phyloP scores from a whole-genome alignment of 495 filamentous ascomycete genomes.

The Geopyxis carbonaria region DNA sequence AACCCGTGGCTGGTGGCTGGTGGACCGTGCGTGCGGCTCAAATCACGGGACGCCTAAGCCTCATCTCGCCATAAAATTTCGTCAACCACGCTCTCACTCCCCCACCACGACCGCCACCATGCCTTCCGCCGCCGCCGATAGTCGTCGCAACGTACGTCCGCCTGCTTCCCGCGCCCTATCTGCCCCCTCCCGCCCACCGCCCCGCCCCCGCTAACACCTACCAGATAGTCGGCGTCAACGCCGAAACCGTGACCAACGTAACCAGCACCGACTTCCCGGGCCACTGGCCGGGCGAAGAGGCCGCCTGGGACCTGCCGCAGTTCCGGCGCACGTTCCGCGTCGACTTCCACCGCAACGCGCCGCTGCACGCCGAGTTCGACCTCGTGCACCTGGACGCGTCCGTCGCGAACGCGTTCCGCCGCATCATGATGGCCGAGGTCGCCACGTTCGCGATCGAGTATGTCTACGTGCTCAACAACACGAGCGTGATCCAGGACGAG shows the following conservation, averaged over 20 bases:
- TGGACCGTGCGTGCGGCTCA: background rate
- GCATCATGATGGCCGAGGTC: slow-evolving; percentile 89
- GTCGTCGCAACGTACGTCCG: background rate
- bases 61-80: slow-evolving; percentile 4
- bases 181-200: background rate
- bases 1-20: too few species aligned
- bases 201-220: too few species aligned
- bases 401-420: slow-evolving; percentile 94
- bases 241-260: slow-evolving; percentile 76
- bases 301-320: slow-evolving; percentile 62
- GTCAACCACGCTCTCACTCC: slow-evolving; percentile 6
- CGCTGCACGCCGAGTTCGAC: slow-evolving; percentile 65
- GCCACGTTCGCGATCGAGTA: slow-evolving; percentile 84
- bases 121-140: background rate
- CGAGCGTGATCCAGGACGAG: slow-evolving; percentile 92
- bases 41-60: background rate
- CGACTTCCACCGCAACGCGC: slow-evolving; percentile 65
- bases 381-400: slow-evolving; percentile 80
- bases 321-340: slow-evolving; percentile 57
- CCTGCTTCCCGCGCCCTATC: background rate
- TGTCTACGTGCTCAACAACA: slow-evolving; percentile 86
- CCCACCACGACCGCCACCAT: slow-evolving; percentile 5
- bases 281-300: slow-evolving; percentile 79
- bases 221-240: slow-evolving; percentile 69
- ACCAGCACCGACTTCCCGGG: slow-evolving; percentile 77